These are phyloP conservation scores for Peronospora destructor DNA, from an alignment of 352 stramenopile genomes.

Conservation along the genomic window DNA sequence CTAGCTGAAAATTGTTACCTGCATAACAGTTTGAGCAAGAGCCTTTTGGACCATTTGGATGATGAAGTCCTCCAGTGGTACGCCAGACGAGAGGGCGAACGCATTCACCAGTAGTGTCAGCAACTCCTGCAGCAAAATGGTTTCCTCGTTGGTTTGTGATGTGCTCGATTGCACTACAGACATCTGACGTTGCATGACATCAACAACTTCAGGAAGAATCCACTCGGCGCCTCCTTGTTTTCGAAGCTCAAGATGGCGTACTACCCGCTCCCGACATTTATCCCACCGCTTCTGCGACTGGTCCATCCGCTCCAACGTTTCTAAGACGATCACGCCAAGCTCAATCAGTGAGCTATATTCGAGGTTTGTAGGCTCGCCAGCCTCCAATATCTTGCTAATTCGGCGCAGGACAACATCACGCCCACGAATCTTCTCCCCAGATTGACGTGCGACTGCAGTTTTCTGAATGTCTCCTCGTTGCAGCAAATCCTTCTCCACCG, in stretches of 20 bases:
- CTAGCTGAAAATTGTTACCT: slow-evolving; percentile 27
- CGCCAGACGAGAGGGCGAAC: slow-evolving; percentile 47
- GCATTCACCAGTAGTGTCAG: slow-evolving; percentile 56
- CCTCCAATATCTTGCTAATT: slow-evolving; percentile 61
- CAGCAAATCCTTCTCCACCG: slow-evolving; percentile 47
- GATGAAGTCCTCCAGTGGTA: slow-evolving; percentile 54
- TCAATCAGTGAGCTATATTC: slow-evolving; percentile 60
- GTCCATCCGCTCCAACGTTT: slow-evolving; percentile 73
- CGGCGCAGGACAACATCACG: slow-evolving; percentile 67
- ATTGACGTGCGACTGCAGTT: slow-evolving; percentile 32
- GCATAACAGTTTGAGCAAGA: slow-evolving; percentile 36
- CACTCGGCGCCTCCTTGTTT: slow-evolving; percentile 47
- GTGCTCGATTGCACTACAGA: slow-evolving; percentile 13
- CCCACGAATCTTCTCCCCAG: slow-evolving; percentile 51
- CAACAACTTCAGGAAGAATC: slow-evolving; percentile 64
- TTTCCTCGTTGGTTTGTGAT: slow-evolving; percentile 14
- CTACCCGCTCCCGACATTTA: slow-evolving; percentile 37
- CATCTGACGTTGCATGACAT: slow-evolving; percentile 51
- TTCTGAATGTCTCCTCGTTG: slow-evolving; percentile 45
- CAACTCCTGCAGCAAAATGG: slow-evolving; percentile 35
- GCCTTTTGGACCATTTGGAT: slow-evolving; percentile 57
- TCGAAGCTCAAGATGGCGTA: slow-evolving; percentile 45
- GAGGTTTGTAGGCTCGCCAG: slow-evolving; percentile 43
- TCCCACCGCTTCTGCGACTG: slow-evolving; percentile 41
- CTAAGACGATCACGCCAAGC: slow-evolving; percentile 63